These are phyloP conservation scores for Guyanaporus albipodus DNA, from an alignment of 768 basidiomycete genomes.

Conservation along the genomic window DNA sequence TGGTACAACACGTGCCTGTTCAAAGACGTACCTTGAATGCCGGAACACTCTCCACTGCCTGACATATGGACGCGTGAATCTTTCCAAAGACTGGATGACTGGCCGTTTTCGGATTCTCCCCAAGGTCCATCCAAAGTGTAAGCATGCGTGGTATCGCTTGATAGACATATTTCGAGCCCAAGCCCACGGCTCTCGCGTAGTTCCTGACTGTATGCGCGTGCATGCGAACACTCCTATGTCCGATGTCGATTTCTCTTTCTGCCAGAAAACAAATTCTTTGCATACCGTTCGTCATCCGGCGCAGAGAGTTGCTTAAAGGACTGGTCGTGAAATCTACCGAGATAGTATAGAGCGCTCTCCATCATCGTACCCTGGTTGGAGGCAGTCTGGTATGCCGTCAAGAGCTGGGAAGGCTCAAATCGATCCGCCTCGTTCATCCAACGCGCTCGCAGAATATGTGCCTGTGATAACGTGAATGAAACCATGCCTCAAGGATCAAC, in stretches of 20 bases:
- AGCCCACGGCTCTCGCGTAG: conserved; percentile 66
- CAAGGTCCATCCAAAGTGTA: conserved; percentile 91
- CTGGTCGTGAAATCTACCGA: conserved; percentile 86
- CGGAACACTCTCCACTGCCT: conserved; percentile 58
- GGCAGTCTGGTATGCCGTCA: conserved; percentile 53
- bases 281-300: conserved; percentile 53
- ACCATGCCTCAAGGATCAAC: neutral
- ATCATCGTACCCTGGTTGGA: conserved; percentile 50
- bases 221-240: conserved; percentile 56
- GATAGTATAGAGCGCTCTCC: conserved; percentile 84
- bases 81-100: conserved; percentile 43
- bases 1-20: neutral
- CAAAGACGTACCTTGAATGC: conserved; percentile 66
- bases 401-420: conserved; percentile 62
- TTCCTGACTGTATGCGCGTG: conserved; percentile 59
- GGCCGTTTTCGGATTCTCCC: conserved; percentile 43
- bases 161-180: conserved; percentile 94
- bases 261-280: neutral
- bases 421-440: conserved; percentile 93
- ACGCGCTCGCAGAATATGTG: conserved; percentile 74
- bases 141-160: conserved; percentile 92
- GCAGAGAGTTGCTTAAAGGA: conserved; percentile 54
- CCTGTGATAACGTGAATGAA: conserved; percentile 39
- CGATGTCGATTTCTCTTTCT: neutral
- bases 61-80: conserved; percentile 54